Conservation (phyloP, 768 basidiomycete species). For the Suillus americanus region DNA sequence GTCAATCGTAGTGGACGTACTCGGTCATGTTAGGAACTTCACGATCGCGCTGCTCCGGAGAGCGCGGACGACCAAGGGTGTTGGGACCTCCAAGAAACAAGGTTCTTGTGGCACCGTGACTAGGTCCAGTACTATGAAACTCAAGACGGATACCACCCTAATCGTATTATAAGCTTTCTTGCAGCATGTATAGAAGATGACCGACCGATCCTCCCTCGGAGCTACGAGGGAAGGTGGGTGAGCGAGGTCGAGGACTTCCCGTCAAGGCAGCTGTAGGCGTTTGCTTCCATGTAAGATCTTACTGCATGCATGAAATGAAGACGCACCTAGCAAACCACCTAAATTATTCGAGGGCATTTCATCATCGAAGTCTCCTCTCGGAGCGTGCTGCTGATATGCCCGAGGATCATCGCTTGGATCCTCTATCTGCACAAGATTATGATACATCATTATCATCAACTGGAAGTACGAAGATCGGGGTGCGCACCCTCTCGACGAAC, state of each 20-base stretch:
- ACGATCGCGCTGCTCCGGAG: conserved; percentile 27
- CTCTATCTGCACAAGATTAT: conserved; percentile 55
- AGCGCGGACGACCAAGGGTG: conserved; percentile 19
- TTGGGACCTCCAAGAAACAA: conserved; percentile 38
- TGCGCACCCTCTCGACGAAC: conserved; percentile 76
- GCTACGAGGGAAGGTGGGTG: conserved; percentile 16
- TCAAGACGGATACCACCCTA: conserved; percentile 35
- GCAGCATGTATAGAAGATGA: background rate
- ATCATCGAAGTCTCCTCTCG: conserved; percentile 25
- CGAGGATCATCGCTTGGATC: conserved; percentile 76
- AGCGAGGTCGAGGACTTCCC: conserved; percentile 12
- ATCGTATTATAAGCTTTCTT: conserved; percentile 12
- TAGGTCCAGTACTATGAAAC: conserved; percentile 29
- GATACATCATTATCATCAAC: conserved; percentile 5
- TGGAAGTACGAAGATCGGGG: background rate
- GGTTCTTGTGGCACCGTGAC: conserved; percentile 28
- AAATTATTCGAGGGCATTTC: conserved; percentile 24
- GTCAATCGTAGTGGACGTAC: conserved; percentile 34
- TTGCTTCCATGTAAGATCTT: background rate
- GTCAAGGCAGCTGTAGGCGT: background rate
- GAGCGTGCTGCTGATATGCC: conserved; percentile 46
- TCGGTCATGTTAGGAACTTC: conserved; percentile 48
- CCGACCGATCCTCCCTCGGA: conserved; percentile 19
- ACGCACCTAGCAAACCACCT: conserved; percentile 5
- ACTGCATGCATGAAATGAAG: background rate